These are phyloP conservation scores for Penicillium olsonii DNA, from an alignment of 2,329 filamentous ascomycete genomes.

Conservation along the genomic window DNA sequence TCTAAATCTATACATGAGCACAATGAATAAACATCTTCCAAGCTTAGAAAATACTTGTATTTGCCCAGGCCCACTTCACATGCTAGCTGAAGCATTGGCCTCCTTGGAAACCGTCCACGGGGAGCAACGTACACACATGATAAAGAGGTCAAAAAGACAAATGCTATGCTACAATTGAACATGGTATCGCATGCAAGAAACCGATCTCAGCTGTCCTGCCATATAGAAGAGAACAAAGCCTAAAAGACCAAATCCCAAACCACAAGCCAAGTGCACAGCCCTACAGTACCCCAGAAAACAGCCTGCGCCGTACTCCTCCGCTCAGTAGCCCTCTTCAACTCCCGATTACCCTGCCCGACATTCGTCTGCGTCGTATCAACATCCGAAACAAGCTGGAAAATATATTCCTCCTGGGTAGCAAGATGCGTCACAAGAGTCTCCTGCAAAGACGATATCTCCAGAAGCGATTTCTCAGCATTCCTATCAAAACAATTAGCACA, in stretches of 20 bases:
- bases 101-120: no score
- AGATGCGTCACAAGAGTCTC: conserved; percentile 85
- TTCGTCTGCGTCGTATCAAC: conserved; percentile 81
- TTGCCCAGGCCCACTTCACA: no score
- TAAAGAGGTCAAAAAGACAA: background rate
- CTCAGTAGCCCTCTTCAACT: conserved; percentile 80
- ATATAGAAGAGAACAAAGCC: conserved; percentile 1
- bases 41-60: no score
- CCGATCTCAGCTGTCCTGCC: no score
- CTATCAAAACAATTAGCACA: conserved; percentile 47
- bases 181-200: background rate
- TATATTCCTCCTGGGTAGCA: conserved; percentile 80
- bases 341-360: conserved; percentile 83
- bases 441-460: conserved; percentile 92
- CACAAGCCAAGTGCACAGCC: conserved; percentile 72
- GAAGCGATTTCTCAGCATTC: conserved; percentile 81
- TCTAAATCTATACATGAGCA: background rate
- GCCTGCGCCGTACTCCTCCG: conserved; percentile 71
- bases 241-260: conserved; percentile 72
- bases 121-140: no score
- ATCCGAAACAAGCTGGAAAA: conserved; percentile 84
- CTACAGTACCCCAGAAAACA: conserved; percentile 78
- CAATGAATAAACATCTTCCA: background rate
- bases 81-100: no score
- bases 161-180: background rate